Percentiles rank a stretch among this genome's conserved stretches.
These are phyloP conservation scores for Brassica cretica DNA, from an alignment of 345 rosid species.

Conservation along the genomic window DNA sequence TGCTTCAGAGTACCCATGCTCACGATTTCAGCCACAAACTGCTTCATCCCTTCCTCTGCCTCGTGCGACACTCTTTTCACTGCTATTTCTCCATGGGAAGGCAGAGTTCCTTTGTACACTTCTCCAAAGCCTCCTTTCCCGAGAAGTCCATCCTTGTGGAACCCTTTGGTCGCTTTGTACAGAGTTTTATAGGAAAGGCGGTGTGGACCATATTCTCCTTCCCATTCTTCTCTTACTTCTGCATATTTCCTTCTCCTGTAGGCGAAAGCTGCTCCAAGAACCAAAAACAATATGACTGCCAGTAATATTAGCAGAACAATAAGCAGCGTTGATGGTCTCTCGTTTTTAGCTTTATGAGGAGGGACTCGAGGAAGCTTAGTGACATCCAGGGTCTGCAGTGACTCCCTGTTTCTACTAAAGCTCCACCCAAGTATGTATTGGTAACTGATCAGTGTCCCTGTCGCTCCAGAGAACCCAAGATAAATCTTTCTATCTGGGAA, in stretches of 20 bases:
- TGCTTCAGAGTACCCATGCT: constrained; percentile 51
- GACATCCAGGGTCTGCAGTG: constrained; percentile 41
- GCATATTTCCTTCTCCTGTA: constrained; percentile 38
- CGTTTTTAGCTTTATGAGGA: background rate
- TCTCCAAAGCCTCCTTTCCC: constrained; percentile 54
- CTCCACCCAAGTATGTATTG: constrained; percentile 73
- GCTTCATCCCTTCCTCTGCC: constrained; percentile 53
- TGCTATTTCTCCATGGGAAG: constrained; percentile 45
- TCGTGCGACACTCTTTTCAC: constrained; percentile 56
- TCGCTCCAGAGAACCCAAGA: constrained; percentile 67
- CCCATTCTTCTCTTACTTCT: constrained; percentile 56
- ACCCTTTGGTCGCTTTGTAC: constrained; percentile 51
- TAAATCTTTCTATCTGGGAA: constrained; percentile 44
- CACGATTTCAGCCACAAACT: constrained; percentile 49
- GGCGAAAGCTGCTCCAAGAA: constrained; percentile 31
- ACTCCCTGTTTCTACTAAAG: constrained; percentile 43
- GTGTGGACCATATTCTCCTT: constrained; percentile 48
- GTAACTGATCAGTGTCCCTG: constrained; percentile 42
- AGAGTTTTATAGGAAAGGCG: constrained; percentile 44
- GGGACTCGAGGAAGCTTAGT: constrained; percentile 57
- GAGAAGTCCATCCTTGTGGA: constrained; percentile 40
- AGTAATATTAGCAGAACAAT: constrained; percentile 9
- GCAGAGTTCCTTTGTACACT: constrained; percentile 55
- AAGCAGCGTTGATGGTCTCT: constrained; percentile 4
- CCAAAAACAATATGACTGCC: constrained; percentile 23